Evolutionary conservation across 306 rosid species (phyloP).

Genomic region (Pyrus communis): DNA sequence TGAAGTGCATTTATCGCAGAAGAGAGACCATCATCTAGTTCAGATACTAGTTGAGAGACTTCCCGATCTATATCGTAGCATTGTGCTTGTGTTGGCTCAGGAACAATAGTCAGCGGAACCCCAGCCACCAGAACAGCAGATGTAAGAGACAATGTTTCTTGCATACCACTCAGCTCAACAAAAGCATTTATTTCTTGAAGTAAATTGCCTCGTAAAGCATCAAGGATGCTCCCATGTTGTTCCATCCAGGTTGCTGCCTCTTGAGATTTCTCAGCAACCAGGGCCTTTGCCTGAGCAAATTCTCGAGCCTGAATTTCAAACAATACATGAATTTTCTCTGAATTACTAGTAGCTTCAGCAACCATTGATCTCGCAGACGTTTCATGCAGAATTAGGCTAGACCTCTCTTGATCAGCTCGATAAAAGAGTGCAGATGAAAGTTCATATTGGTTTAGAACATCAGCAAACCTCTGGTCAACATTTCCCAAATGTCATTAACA

Average conservation of each 20-base stretch:
- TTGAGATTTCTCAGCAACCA: slow-evolving; percentile 84
- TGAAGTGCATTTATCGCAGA: slow-evolving; percentile 59
- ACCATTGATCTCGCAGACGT: slow-evolving; percentile 81
- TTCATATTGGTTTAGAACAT: slow-evolving; percentile 68
- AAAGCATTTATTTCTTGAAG: slow-evolving; percentile 48
- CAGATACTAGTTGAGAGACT: slow-evolving; percentile 64
- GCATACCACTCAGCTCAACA: slow-evolving; percentile 45
- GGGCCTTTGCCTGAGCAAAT: slow-evolving; percentile 67
- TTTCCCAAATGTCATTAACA: slow-evolving; percentile 24
- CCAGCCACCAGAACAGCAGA: slow-evolving; percentile 84
- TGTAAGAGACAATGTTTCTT: slow-evolving; percentile 69
- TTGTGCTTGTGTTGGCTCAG: slow-evolving; percentile 97
- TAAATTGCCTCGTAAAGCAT: slow-evolving; percentile 69
- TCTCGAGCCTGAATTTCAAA: slow-evolving; percentile 87
- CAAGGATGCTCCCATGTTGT: slow-evolving; percentile 85
- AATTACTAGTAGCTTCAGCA: slow-evolving; percentile 68
- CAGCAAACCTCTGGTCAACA: slow-evolving; percentile 64
- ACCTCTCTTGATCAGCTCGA: slow-evolving; percentile 85
- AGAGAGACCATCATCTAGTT: slow-evolving; percentile 69
- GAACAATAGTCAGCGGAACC: slow-evolving; percentile 90
- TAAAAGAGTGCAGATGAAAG: slow-evolving; percentile 51
- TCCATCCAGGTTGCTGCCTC: slow-evolving; percentile 90
- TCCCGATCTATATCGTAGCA: slow-evolving; percentile 90
- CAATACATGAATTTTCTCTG: slow-evolving; percentile 60
- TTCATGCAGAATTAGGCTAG: slow-evolving; percentile 64